phyloP scores from a whole-genome alignment of 2,329 filamentous ascomycete genomes.

The Diplodia scrobiculata region DNA sequence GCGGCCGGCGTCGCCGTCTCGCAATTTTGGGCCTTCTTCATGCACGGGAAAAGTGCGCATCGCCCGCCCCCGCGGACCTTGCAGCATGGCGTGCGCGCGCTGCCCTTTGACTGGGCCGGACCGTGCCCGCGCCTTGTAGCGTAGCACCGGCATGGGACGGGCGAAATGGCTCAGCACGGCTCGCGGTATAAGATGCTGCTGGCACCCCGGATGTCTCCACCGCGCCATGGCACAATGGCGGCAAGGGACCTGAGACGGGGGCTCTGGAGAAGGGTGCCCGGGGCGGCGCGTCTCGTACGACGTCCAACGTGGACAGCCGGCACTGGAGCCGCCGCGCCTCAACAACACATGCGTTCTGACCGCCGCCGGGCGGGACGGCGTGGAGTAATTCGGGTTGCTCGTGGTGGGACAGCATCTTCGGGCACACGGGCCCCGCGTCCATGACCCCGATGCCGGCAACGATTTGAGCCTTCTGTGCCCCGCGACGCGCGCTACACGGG shows the following conservation, averaged over 20 bases:
- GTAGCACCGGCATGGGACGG: background rate
- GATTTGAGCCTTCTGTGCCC: no score
- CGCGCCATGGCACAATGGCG: constrained; percentile 7
- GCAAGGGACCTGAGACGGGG: constrained; percentile 8
- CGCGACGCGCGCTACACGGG: no score
- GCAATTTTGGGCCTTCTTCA: constrained; percentile 25
- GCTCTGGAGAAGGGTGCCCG: constrained; percentile 1
- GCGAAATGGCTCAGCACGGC: constrained; percentile 18
- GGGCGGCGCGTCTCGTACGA: constrained; percentile 14
- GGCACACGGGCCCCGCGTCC: constrained; percentile 16
- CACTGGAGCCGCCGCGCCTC: constrained; percentile 15
- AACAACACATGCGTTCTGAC: constrained; percentile 22
- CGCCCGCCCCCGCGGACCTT: constrained; percentile 1
- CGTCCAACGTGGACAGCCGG: constrained; percentile 22
- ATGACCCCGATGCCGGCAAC: background rate
- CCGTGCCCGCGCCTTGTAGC: background rate
- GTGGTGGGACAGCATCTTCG: constrained; percentile 21
- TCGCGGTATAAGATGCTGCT: constrained; percentile 19
- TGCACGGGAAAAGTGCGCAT: constrained; percentile 18
- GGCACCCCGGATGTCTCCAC: constrained; percentile 17
- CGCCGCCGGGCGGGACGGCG: background rate
- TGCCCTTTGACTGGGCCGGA: background rate
- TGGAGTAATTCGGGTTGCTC: constrained; percentile 21
- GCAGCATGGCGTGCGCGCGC: constrained; percentile 18
- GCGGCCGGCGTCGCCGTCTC: background rate